Evolutionary conservation across 2,329 filamentous ascomycete species (phyloP).

Genomic region (Colletotrichum zoysiae): DNA sequence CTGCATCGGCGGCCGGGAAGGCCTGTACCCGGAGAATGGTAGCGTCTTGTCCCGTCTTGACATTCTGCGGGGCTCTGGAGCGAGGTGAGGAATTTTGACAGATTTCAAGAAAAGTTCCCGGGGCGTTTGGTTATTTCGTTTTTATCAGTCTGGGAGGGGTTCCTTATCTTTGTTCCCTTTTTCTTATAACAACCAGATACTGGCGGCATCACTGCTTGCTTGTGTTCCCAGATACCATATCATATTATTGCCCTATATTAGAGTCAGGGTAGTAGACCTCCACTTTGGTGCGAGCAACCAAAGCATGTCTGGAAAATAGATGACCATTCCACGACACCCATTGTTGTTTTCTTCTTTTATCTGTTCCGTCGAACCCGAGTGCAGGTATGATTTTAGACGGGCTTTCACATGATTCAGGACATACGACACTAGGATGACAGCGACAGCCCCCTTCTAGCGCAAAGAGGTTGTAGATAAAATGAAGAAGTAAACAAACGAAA

Average conservation of each 20-base stretch:
- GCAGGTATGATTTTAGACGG: background rate
- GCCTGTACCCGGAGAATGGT: background rate
- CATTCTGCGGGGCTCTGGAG: conserved; percentile 28
- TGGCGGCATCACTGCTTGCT: conserved; percentile 23
- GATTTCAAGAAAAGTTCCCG: conserved; percentile 14
- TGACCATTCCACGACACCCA: background rate
- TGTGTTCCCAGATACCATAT: conserved; percentile 23
- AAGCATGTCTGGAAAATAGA: background rate
- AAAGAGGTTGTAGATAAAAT: background rate
- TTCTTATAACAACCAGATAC: conserved; percentile 2
- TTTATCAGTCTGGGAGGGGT: background rate
- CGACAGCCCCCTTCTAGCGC: background rate
- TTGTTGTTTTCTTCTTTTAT: background rate
- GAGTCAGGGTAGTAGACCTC: conserved; percentile 4
- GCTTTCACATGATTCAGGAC: background rate
- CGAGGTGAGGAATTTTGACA: conserved; percentile 23
- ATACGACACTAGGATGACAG: background rate
- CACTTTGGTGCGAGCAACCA: background rate
- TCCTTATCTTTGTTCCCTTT: background rate
- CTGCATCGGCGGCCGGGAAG: conserved; percentile 20
- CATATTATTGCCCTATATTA: conserved; percentile 6
- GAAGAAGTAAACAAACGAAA: background rate
- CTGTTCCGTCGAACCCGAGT: too few species aligned
- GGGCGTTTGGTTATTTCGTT: conserved; percentile 13
- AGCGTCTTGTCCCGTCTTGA: background rate